phyloP scores from a whole-genome alignment of 2,329 filamentous ascomycete species.

The Endoconidiophora laricicola region DNA sequence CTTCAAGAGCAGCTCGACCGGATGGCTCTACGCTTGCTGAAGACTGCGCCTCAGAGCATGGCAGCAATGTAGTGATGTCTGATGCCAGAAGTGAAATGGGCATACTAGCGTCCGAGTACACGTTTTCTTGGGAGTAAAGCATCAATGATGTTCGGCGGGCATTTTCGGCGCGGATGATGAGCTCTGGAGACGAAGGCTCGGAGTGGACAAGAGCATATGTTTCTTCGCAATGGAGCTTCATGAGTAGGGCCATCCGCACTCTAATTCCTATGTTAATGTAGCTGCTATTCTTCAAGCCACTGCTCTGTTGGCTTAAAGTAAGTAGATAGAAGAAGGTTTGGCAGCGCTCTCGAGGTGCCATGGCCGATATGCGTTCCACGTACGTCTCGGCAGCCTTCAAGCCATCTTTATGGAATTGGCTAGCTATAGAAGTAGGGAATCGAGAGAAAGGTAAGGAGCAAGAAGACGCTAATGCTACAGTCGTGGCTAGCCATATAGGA shows the following conservation, averaged over 20 bases:
- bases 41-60: constrained; percentile 36
- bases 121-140: constrained; percentile 41
- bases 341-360: constrained; percentile 34
- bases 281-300: constrained; percentile 34
- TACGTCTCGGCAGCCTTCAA: constrained; percentile 36
- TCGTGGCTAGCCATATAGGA: constrained; percentile 29
- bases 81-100: constrained; percentile 33
- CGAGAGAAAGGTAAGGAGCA: constrained; percentile 38
- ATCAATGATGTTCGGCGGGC: constrained; percentile 42
- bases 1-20: constrained; percentile 35
- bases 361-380: constrained; percentile 30
- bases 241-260: constrained; percentile 36
- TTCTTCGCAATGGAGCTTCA: constrained; percentile 39
- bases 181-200: constrained; percentile 25
- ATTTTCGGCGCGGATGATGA: constrained; percentile 35
- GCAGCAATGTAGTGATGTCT: constrained; percentile 38
- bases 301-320: constrained; percentile 42
- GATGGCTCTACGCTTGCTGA: constrained; percentile 29
- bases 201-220: constrained; percentile 26
- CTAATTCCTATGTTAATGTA: constrained; percentile 42
- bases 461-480: constrained; percentile 34
- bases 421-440: constrained; percentile 31
- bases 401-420: constrained; percentile 30
- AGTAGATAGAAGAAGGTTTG: constrained; percentile 39
- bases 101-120: constrained; percentile 35